Percentiles rank a stretch among this genome's conserved stretches.
Conservation (phyloP, 352 stramenopile genomes). For the Globisporangium nunn region DNA sequence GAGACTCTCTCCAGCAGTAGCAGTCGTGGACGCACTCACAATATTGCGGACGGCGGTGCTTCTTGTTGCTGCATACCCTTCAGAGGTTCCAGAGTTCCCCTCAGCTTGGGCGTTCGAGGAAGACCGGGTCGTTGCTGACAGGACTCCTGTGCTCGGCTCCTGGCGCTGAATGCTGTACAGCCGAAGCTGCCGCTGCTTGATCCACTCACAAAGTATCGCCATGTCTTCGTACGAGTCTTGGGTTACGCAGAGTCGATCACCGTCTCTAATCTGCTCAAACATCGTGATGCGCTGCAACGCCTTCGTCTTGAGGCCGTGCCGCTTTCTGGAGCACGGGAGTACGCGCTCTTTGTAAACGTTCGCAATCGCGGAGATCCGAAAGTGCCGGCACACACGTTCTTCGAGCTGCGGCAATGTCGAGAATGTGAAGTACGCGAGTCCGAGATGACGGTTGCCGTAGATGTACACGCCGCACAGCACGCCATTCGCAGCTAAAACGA, state of each 20-base stretch:
- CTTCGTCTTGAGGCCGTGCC: background rate
- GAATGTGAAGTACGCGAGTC: conserved; percentile 47
- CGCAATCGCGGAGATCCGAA: conserved; percentile 19
- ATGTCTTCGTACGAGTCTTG: conserved; percentile 63
- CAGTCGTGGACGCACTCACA: background rate
- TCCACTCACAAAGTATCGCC: conserved; percentile 58
- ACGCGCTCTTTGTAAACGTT: conserved; percentile 48
- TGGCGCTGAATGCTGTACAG: conserved; percentile 18
- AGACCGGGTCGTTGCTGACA: background rate
- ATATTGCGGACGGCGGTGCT: background rate
- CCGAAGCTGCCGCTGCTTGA: conserved; percentile 35
- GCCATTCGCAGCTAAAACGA: background rate
- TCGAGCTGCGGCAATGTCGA: conserved; percentile 36
- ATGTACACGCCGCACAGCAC: conserved; percentile 52
- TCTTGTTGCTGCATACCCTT: too few relatives aligned
- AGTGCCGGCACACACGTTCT: conserved; percentile 17
- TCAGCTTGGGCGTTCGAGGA: background rate
- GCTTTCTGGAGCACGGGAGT: background rate
- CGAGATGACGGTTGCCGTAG: conserved; percentile 26
- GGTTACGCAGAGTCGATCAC: conserved; percentile 53
- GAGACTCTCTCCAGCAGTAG: conserved; percentile 12
- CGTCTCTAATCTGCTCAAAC: conserved; percentile 37
- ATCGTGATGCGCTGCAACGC: conserved; percentile 27
- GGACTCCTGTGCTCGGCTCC: background rate
- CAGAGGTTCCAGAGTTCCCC: background rate